Conservation (phyloP, 257 asterid genomes). For the Galeopsis tetrahit region DNA sequence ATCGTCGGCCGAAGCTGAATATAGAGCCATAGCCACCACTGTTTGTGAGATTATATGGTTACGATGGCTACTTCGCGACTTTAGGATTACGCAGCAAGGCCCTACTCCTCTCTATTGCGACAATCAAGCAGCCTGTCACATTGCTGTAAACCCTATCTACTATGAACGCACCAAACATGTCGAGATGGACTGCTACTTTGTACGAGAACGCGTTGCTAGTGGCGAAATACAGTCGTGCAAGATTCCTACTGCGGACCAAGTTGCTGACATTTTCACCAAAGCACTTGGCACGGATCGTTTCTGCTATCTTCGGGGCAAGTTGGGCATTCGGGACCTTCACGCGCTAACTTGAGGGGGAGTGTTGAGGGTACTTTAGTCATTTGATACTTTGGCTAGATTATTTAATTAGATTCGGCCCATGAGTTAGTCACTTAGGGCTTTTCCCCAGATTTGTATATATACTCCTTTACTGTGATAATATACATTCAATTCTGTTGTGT, state of each 20-base stretch:
- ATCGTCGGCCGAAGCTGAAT: background rate
- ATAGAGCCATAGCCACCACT: background rate
- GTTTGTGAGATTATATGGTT: background rate
- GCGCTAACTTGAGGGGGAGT: background rate
- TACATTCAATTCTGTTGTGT: too few relatives aligned
- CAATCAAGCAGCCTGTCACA: background rate
- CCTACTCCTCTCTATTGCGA: background rate
- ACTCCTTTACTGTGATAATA: too few relatives aligned
- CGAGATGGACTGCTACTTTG: too few relatives aligned
- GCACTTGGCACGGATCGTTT: background rate
- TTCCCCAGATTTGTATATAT: too few relatives aligned
- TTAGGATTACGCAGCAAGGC: background rate
- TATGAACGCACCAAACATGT: background rate
- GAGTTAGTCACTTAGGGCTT: too few relatives aligned
- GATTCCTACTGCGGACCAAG: background rate
- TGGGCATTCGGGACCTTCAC: background rate
- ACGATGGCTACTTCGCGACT: background rate
- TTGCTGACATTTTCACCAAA: background rate
- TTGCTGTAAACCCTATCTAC: background rate
- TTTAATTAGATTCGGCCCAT: too few relatives aligned
- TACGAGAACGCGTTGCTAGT: too few relatives aligned
- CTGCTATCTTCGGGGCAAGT: background rate
- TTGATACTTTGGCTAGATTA: too few relatives aligned
- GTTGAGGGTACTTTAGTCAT: too few relatives aligned
- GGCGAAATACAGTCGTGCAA: background rate